Percentiles rank a stretch among this genome's conserved stretches.
These are phyloP conservation scores for Crucibulum parvulum DNA, from an alignment of 1,284 basidiomycete species.

Conservation along the genomic window DNA sequence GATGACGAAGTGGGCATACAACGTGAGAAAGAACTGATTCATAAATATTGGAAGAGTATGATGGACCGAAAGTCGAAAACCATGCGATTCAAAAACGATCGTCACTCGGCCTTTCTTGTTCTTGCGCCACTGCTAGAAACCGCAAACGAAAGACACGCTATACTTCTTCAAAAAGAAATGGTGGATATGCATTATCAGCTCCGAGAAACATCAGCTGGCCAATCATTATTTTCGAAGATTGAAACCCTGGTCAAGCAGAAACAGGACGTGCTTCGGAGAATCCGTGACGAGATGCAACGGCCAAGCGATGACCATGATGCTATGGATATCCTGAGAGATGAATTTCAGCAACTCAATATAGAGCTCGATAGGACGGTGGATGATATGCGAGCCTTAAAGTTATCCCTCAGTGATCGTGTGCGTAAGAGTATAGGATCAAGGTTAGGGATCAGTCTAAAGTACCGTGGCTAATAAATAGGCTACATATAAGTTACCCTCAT, in stretches of 20 bases:
- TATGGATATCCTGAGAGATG: conserved; percentile 1
- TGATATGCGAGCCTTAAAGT: conserved; percentile 4
- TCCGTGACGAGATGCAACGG: conserved; percentile 2
- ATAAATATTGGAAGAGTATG: conserved; percentile 26
- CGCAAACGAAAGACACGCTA: conserved; percentile 6
- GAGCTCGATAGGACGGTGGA: not conserved
- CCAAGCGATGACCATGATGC: not conserved
- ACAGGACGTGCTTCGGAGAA: conserved; percentile 1
- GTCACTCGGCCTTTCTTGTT: conserved; percentile 16
- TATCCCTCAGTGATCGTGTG: conserved; percentile 4
- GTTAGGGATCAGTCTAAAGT: not conserved
- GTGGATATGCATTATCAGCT: conserved; percentile 14
- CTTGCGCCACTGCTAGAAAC: conserved; percentile 13
- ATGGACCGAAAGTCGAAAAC: conserved; percentile 19
- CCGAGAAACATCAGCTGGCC: conserved; percentile 18
- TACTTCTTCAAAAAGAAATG: conserved; percentile 29
- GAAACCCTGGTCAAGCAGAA: conserved; percentile 6
- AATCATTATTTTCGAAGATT: conserved; percentile 7
- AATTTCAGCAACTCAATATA: conserved; percentile 5
- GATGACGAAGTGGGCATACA: conserved; percentile 3
- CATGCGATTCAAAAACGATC: conserved; percentile 12
- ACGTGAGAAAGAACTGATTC: conserved; percentile 13
- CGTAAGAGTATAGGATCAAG: not conserved
- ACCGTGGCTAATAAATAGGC: too few relatives aligned
- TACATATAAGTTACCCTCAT: too few relatives aligned